phyloP scores from a whole-genome alignment of 768 basidiomycete genomes.

The Omphalotus guepiniiformis region DNA sequence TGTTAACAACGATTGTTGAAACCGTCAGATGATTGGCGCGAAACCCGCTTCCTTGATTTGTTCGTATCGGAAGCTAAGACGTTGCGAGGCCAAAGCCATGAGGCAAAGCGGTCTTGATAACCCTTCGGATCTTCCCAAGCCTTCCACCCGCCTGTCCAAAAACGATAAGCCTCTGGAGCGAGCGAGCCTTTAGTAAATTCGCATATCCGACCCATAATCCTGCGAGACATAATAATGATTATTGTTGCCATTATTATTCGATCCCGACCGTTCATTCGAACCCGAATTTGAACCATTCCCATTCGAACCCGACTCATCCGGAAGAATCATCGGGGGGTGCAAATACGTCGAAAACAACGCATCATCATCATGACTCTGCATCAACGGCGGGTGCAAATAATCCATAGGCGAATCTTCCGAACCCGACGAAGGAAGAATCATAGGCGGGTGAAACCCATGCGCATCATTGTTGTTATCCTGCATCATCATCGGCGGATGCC shows the following conservation, averaged over 20 bases:
- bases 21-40: too few relatives aligned
- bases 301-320: slow-evolving; percentile 19
- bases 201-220: slow-evolving; percentile 2
- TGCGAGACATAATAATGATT: not conserved
- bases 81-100: too few relatives aligned
- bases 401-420: slow-evolving; percentile 67
- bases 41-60: too few relatives aligned
- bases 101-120: too few relatives aligned
- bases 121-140: too few relatives aligned
- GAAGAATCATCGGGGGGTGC: slow-evolving; percentile 53
- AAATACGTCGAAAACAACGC: slow-evolving; percentile 49
- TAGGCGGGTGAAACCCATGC: slow-evolving; percentile 59
- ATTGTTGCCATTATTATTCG: not conserved
- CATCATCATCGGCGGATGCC: slow-evolving; percentile 76
- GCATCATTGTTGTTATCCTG: slow-evolving; percentile 32
- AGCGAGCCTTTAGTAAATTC: slow-evolving; percentile 4
- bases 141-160: too few relatives aligned
- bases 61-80: too few relatives aligned
- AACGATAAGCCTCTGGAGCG: too few relatives aligned
- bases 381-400: slow-evolving; percentile 61
- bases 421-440: slow-evolving; percentile 40
- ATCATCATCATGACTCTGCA: slow-evolving; percentile 58
- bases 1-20: too few relatives aligned
- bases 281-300: not conserved
- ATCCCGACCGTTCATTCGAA: not conserved